phyloP scores from a whole-genome alignment of 177 flowering plant genomes.

The Vitis hybrid region DNA sequence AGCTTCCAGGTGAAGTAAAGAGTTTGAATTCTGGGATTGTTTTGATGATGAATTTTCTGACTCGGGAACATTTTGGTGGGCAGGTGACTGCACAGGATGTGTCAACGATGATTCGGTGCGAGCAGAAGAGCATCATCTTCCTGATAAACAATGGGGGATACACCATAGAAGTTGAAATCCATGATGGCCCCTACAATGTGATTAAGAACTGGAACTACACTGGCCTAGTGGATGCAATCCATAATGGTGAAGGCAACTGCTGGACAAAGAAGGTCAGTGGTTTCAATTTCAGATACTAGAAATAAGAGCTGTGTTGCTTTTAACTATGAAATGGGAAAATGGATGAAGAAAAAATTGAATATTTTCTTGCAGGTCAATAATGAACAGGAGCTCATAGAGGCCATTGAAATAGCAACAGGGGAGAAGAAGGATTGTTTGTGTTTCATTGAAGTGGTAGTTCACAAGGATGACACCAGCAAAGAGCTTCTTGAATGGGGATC shows the following conservation, averaged over 20 bases:
- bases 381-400: slow-evolving; percentile 34
- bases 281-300: neutral
- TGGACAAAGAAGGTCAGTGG: slow-evolving; percentile 35
- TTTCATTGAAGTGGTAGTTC: slow-evolving; percentile 41
- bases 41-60: too few species aligned
- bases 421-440: slow-evolving; percentile 35
- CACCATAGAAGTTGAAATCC: slow-evolving; percentile 47
- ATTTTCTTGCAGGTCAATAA: slow-evolving; percentile 13
- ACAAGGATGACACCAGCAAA: slow-evolving; percentile 47
- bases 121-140: slow-evolving; percentile 36
- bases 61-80: neutral
- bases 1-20: slow-evolving; percentile 33
- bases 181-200: slow-evolving; percentile 48
- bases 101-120: slow-evolving; percentile 38
- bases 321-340: too few species aligned
- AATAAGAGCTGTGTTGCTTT: neutral
- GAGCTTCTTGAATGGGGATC: slow-evolving; percentile 51
- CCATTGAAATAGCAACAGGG: slow-evolving; percentile 32
- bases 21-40: too few species aligned
- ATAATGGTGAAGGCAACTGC: slow-evolving; percentile 45
- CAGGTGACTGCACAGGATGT: slow-evolving; percentile 46
- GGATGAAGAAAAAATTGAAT: neutral
- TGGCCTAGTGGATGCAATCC: slow-evolving; percentile 34
- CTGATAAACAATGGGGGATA: slow-evolving; percentile 48
- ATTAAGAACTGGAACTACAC: slow-evolving; percentile 52